Conservation (phyloP, 1,284 basidiomycete genomes). For the Phlebopus sp. region DNA sequence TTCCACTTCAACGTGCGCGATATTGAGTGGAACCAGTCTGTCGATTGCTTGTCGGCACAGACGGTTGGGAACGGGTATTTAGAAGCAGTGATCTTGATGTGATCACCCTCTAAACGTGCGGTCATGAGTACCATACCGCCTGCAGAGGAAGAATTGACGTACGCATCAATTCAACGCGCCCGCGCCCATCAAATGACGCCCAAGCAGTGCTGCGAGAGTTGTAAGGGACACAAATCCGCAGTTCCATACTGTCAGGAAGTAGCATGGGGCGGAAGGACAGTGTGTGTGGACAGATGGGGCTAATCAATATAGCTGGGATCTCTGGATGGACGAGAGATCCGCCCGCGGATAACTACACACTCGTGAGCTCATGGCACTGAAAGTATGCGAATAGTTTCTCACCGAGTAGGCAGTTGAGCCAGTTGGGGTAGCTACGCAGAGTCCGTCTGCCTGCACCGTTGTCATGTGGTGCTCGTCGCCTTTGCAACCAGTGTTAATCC, state of each 20-base stretch:
- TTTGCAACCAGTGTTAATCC: conserved; percentile 32
- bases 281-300: conserved; percentile 98
- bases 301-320: conserved; percentile 95
- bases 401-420: conserved; percentile 98
- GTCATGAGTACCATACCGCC: conserved; percentile 14
- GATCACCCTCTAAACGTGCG: conserved; percentile 84
- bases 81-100: conserved; percentile 98
- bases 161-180: conserved; percentile 94
- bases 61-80: conserved; percentile 99
- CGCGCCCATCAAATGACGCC: conserved; percentile 98
- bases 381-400: conserved; percentile 27
- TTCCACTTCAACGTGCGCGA: conserved; percentile 51
- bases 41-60: conserved; percentile 95
- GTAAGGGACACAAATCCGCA: conserved; percentile 97
- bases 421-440: conserved; percentile 95
- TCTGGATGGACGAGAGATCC: conserved; percentile 98
- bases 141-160: conserved; percentile 33
- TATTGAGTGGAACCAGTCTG: conserved; percentile 96
- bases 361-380: conserved; percentile 13
- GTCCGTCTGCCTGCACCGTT: conserved; percentile 96
- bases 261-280: conserved; percentile 99
- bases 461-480: conserved; percentile 99
- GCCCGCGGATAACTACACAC: conserved; percentile 85
- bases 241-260: conserved; percentile 96
- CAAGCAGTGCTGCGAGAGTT: conserved; percentile 98